Evolutionary conservation across 495 filamentous ascomycete genomes (phyloP).

Genomic region (Podospora bellae-mahoneyi): DNA sequence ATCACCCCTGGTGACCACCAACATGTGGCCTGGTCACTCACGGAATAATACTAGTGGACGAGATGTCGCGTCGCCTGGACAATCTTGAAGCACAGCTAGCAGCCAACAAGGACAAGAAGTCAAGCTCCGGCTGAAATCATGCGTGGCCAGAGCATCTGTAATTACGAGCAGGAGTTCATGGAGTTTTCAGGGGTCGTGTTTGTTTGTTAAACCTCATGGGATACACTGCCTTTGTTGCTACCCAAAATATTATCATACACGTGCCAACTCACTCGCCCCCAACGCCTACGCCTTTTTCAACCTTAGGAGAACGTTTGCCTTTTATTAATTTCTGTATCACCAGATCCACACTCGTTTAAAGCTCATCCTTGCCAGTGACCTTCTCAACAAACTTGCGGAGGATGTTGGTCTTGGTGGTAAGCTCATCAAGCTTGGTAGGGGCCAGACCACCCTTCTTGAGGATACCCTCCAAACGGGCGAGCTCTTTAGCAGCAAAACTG

Average conservation of each 20-base stretch:
- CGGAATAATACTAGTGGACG: slow-evolving; percentile 67
- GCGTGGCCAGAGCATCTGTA: not conserved
- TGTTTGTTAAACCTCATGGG: not conserved
- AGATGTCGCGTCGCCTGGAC: slow-evolving; percentile 88
- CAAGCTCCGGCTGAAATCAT: slow-evolving; percentile 9
- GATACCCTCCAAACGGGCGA: slow-evolving; percentile 72
- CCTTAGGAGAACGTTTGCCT: not conserved
- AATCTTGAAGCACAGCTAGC: slow-evolving; percentile 74
- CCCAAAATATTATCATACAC: not conserved
- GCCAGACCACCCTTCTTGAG: slow-evolving; percentile 81
- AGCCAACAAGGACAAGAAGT: slow-evolving; percentile 45
- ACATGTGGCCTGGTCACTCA: too few species aligned
- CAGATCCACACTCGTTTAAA: slow-evolving; percentile 43
- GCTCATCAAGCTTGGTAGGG: slow-evolving; percentile 82
- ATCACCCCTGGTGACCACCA: not conserved
- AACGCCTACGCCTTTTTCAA: not conserved
- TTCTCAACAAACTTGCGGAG: slow-evolving; percentile 67
- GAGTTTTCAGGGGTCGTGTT: not conserved
- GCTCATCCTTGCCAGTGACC: slow-evolving; percentile 60
- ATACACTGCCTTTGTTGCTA: not conserved
- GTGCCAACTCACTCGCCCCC: not conserved
- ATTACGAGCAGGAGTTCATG: not conserved
- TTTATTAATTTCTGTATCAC: not conserved
- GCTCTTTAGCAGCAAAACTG: slow-evolving; percentile 81
- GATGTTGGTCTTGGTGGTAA: slow-evolving; percentile 84